These are phyloP conservation scores for Lactifluus subvellereus DNA, from an alignment of 768 basidiomycete species.

Conservation along the genomic window DNA sequence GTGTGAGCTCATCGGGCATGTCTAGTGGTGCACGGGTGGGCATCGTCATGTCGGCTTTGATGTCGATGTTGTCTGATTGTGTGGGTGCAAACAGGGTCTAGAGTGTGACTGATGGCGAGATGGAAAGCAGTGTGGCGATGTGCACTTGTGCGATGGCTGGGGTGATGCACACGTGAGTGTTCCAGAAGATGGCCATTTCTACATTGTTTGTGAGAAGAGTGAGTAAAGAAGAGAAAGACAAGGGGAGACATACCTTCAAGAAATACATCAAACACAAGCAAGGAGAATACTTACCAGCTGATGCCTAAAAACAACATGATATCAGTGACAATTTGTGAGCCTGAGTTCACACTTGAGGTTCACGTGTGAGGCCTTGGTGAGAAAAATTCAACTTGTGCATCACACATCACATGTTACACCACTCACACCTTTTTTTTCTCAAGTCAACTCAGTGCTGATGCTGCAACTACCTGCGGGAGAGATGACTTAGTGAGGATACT, in stretches of 20 bases:
- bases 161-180: constrained; percentile 59
- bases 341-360: too few relatives aligned
- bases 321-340: too few relatives aligned
- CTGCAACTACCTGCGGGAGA: too few relatives aligned
- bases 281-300: too few relatives aligned
- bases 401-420: too few relatives aligned
- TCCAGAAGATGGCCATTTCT: constrained; percentile 81
- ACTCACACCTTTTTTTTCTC: too few relatives aligned
- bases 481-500: too few relatives aligned
- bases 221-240: neutral
- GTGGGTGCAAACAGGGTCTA: constrained; percentile 22
- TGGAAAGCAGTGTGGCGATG: constrained; percentile 45
- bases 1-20: constrained; percentile 62
- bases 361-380: too few relatives aligned
- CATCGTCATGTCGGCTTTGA: neutral
- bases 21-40: constrained; percentile 42
- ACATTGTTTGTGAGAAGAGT: neutral
- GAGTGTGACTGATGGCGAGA: constrained; percentile 43
- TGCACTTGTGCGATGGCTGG: constrained; percentile 50
- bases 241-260: constrained; percentile 41
- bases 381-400: too few relatives aligned
- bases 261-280: too few relatives aligned
- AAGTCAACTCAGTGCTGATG: too few relatives aligned
- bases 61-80: constrained; percentile 26
- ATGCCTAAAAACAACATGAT: too few relatives aligned